Base-by-base conservation (phyloP, 768 basidiomycete species). In the Agrocybe pediades region DNA sequence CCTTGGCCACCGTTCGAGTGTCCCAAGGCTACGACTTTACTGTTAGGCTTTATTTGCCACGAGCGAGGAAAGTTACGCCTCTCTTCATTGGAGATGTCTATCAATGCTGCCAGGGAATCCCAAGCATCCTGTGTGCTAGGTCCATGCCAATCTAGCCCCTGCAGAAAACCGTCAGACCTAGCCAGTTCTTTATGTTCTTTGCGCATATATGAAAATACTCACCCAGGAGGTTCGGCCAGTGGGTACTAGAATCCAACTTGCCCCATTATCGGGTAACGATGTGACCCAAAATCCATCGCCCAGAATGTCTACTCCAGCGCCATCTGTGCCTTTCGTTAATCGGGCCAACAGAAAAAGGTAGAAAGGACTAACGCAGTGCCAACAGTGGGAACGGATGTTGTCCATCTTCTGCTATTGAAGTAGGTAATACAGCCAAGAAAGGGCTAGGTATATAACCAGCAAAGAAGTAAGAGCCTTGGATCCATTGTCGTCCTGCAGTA, bases 1-100 rank as follows among this genome's bases (percentile, higher is more conserved):
- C 94, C 94, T 68, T 95, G 95, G 11, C 93, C 94, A 24, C 94
- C 94, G 66, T 97, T 97, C 2, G 93, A 95, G 65, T 97, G 94
- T 0, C 95, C 94, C 27, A 94, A 73, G n/a, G 94, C 63, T n/a
- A 88, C 71, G 7, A 84, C 81, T 24, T 73, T 74, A 2, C 77
- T 74, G 41, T 62, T 50, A 13, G 50, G 42, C 1, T 54, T 53
- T 2, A 63, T 47, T 39, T 47, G 26, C 59, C 59, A 67, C 21
- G 49, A 56, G 17, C 52, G 25, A 0, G 58, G 40, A 82, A 74
- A 16, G 54, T 58, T 80, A 81, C 15, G 62, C 33, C 50, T 67
- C 15, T 65, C 66, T 3, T 51, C 49, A 6, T 69, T 58, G 3
- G 88, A 62, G 33, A 91, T 79, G 2, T 25, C 30, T 2, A 68